These are phyloP conservation scores for Debaryomyces hansenii DNA, from an alignment of 805 yeast species.

Conservation along the genomic window DNA sequence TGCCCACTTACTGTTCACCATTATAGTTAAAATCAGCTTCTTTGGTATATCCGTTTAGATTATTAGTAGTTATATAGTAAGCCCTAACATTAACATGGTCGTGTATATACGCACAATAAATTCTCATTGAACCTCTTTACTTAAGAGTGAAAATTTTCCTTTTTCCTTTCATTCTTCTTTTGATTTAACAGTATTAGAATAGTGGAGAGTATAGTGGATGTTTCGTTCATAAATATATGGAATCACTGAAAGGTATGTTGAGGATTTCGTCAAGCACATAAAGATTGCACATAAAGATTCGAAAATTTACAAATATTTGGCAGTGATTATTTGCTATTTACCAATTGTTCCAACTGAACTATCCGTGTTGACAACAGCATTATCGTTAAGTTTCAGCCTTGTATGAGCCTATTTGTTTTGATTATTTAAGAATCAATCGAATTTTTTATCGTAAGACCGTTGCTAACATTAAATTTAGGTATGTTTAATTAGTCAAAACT, in stretches of 20 bases:
- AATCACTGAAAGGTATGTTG: slow-evolving; percentile 26
- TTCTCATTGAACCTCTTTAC: not conserved
- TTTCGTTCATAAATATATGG: slow-evolving; percentile 12
- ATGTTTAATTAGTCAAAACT: not conserved
- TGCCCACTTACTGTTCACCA: slow-evolving; percentile 57
- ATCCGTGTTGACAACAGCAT: slow-evolving; percentile 50
- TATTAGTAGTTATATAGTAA: not conserved
- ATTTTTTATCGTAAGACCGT: not conserved
- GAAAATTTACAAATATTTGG: slow-evolving; percentile 13
- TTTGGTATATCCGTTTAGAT: slow-evolving; percentile 41
- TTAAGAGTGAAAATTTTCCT: slow-evolving; percentile 5
- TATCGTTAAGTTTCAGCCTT: slow-evolving; percentile 55
- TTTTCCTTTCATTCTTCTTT: not conserved
- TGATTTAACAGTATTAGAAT: too few species aligned
- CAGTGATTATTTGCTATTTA: slow-evolving; percentile 50
- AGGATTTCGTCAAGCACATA: not conserved
- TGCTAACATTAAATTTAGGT: slow-evolving; percentile 16
- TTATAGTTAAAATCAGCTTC: slow-evolving; percentile 66
- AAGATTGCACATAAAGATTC: not conserved
- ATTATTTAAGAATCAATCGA: not conserved
- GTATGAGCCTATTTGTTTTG: slow-evolving; percentile 39
- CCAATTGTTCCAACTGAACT: slow-evolving; percentile 55
- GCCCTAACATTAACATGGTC: slow-evolving; percentile 5
- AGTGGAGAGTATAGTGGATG: not conserved
- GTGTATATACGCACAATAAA: slow-evolving; percentile 1